Conservation (phyloP, 768 basidiomycete species). For the Boletus eberwhitei region DNA sequence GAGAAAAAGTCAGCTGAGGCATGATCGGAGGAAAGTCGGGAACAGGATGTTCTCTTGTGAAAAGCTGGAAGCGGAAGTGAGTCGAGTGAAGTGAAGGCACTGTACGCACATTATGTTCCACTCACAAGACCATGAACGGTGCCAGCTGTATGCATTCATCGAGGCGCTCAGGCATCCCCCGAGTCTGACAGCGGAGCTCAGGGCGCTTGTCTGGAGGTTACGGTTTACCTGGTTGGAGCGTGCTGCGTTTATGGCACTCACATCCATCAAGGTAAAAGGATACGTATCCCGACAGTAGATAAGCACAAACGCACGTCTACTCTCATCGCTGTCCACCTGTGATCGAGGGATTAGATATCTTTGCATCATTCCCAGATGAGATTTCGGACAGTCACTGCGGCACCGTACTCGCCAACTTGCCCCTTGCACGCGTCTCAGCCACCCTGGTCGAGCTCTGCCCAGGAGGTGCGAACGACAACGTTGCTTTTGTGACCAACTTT, state of each 20-base stretch:
- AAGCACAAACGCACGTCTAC: slow-evolving; percentile 5
- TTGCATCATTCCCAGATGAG: not conserved
- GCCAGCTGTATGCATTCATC: not conserved
- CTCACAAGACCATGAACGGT: not conserved
- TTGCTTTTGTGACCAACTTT: slow-evolving; percentile 38
- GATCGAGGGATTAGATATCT: not conserved
- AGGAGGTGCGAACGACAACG: slow-evolving; percentile 61
- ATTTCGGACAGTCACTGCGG: slow-evolving; percentile 16
- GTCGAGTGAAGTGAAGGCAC: not conserved
- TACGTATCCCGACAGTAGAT: not conserved
- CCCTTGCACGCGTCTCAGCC: slow-evolving; percentile 65
- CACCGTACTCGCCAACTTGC: slow-evolving; percentile 51
- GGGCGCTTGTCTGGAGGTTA: too few species aligned
- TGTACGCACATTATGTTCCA: too few species aligned
- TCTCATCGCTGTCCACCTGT: slow-evolving; percentile 31
- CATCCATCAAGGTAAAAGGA: not conserved
- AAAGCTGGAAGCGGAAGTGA: too few species aligned
- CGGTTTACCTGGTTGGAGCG: not conserved
- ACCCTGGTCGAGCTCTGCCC: slow-evolving; percentile 56
- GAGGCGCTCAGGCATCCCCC: too few species aligned
- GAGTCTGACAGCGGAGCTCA: too few species aligned
- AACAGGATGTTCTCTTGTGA: not conserved
- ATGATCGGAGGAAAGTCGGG: slow-evolving; percentile 1
- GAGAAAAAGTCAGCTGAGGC: not conserved
- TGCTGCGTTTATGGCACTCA: not conserved